Evolutionary conservation across 805 yeast species (phyloP).

Genomic region (Starmera caribaea): DNA sequence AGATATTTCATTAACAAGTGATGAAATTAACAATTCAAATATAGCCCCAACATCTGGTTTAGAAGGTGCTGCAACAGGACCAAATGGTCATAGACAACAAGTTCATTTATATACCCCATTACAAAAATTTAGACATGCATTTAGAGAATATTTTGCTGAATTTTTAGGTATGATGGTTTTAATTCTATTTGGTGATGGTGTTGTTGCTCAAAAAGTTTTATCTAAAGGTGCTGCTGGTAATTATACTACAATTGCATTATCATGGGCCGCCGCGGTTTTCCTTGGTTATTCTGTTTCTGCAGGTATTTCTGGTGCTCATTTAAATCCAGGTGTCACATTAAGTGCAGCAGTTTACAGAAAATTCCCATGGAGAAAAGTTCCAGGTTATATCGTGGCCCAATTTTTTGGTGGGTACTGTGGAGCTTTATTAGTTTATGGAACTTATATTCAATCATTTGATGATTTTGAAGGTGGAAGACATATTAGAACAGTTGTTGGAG

Average conservation of each 20-base stretch:
- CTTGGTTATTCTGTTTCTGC: conserved; percentile 41
- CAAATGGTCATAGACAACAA: conserved; percentile 5
- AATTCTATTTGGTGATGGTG: conserved; percentile 38
- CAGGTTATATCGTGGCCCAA: conserved; percentile 36
- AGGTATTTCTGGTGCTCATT: conserved; percentile 51
- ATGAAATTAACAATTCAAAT: neutral
- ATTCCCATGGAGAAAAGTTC: conserved; percentile 40
- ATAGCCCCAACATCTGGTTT: conserved; percentile 20
- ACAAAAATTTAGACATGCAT: conserved; percentile 18
- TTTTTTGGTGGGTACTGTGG: conserved; percentile 39
- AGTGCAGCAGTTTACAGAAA: conserved; percentile 38
- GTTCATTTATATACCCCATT: conserved; percentile 11
- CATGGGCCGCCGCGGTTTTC: conserved; percentile 49
- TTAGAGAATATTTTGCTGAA: conserved; percentile 41
- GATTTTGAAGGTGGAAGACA: conserved; percentile 25
- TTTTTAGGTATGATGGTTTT: conserved; percentile 39
- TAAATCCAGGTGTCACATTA: conserved; percentile 44
- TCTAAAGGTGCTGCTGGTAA: conserved; percentile 30
- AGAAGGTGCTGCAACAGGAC: conserved; percentile 15
- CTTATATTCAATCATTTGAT: conserved; percentile 30
- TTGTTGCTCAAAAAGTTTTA: conserved; percentile 33
- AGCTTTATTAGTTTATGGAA: conserved; percentile 35
- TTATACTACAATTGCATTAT: conserved; percentile 31
- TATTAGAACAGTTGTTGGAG: conserved; percentile 18
- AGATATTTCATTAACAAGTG: neutral